Evolutionary conservation across 2,329 filamentous ascomycete genomes (phyloP).

Genomic region (Aspergillus amoenus): DNA sequence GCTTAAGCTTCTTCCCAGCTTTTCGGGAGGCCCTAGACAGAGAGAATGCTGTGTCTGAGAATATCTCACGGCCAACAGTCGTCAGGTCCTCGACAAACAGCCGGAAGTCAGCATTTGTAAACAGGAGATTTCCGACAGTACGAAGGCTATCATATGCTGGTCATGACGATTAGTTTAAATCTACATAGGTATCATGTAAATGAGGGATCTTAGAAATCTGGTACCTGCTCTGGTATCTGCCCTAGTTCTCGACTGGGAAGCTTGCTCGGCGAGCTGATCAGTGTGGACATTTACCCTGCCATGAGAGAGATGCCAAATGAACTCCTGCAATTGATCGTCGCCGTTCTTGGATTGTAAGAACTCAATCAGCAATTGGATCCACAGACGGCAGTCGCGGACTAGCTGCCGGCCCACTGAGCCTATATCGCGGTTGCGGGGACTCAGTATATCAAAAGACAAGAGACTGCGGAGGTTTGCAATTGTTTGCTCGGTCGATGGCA

Average conservation of each 20-base stretch:
- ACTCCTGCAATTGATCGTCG: constrained; percentile 83
- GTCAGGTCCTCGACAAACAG: constrained; percentile 79
- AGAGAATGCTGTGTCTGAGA: constrained; percentile 80
- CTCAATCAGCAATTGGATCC: constrained; percentile 78
- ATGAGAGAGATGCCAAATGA: constrained; percentile 80
- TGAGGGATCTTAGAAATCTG: not conserved
- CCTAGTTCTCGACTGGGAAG: constrained; percentile 62
- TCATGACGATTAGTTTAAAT: constrained; percentile 6
- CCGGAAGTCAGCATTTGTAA: constrained; percentile 89
- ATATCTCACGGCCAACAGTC: constrained; percentile 77
- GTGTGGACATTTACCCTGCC: constrained; percentile 70
- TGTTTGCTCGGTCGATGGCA: constrained; percentile 86
- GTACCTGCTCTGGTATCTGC: constrained; percentile 71
- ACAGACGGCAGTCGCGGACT: constrained; percentile 69
- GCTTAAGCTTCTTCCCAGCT: constrained; percentile 71
- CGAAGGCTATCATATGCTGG: constrained; percentile 76
- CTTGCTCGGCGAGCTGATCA: constrained; percentile 61
- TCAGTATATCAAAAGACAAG: constrained; percentile 74
- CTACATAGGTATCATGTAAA: not conserved
- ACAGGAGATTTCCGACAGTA: constrained; percentile 77
- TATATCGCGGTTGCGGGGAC: constrained; percentile 70
- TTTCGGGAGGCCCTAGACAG: constrained; percentile 73
- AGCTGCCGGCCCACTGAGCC: constrained; percentile 75
- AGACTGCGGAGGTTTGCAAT: constrained; percentile 78
- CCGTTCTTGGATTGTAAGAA: constrained; percentile 79